Base-by-base conservation (phyloP, 2,329 filamentous ascomycete species). In the Amesomyces nigricolor region DNA sequence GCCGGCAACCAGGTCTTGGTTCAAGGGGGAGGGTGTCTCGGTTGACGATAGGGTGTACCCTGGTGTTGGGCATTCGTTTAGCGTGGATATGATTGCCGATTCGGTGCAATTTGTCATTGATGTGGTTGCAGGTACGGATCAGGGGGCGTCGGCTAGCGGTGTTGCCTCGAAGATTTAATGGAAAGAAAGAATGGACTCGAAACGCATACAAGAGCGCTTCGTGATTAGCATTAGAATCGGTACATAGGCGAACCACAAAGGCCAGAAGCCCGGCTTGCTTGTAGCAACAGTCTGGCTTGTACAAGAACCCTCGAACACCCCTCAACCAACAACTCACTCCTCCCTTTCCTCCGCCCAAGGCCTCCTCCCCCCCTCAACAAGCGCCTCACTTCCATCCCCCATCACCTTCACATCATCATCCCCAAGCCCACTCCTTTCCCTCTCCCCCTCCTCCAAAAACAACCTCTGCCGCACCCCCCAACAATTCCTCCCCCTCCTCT, bases 11-110 rank as follows among this genome's bases (percentile, higher is more conserved):
- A 68, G 65, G 2, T 68, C 69, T 6, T 86, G 76, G 78, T 85
- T 75, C 57, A 72, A 75, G 2, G 79, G 84, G 16, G 75, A 80
- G 0, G 70, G 71, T 0, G 71, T 88, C 2, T 72, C 73, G 37
- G 67, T 91, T 5, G 79, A 84, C 49, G 83, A 91, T 66, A 77
- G 80, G 32, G 72, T 90, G 0, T 91, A 89, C 63, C 75, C 82
- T 1, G 85, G 80, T 0, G 76, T 85, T 0, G 86, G 86, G 0
- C 89, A 94, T 67, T 73, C 76, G n/a, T 90, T 89, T 63, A 84
- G 79, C 9, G 68, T 73, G 1, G 76, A 71, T 5, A 92, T 94
- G 89, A 76, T 83, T 29, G 71, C 72, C 58, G 85, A 87, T 65
- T 79, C 87, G 4, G 76, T 86, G 10, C 70, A 71, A 37, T 92